Evolutionary conservation across 495 filamentous ascomycete genomes (phyloP).

Genomic region (Talaromyces trachyspermus): DNA sequence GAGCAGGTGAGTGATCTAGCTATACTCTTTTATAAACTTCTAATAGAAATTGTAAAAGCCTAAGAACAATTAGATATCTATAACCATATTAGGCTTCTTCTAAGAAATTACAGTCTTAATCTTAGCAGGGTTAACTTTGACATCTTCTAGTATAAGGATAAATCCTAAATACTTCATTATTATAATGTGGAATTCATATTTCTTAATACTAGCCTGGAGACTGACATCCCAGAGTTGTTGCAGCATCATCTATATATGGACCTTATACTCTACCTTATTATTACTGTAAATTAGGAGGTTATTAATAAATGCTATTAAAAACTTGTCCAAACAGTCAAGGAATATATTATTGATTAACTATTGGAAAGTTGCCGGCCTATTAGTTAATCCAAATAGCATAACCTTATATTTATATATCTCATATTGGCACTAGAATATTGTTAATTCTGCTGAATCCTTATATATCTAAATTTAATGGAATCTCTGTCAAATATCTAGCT

Average conservation of each 20-base stretch:
- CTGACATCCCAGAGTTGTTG: not conserved
- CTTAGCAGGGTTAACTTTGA: too few species aligned
- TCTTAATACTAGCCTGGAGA: too few species aligned
- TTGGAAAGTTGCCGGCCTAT: constrained; percentile 10
- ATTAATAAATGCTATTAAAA: constrained; percentile 13
- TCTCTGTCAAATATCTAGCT: constrained; percentile 1
- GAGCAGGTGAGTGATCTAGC: too few species aligned
- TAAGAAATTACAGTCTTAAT: too few species aligned
- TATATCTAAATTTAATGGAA: constrained; percentile 4
- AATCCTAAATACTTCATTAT: not conserved
- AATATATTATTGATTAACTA: constrained; percentile 16
- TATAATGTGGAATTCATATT: constrained; percentile 9
- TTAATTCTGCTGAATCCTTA: not conserved
- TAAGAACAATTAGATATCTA: not conserved
- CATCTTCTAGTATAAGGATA: too few species aligned
- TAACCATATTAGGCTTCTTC: too few species aligned
- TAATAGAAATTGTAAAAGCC: too few species aligned
- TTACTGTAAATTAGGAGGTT: constrained; percentile 17
- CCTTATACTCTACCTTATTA: constrained; percentile 9
- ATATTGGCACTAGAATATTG: not conserved
- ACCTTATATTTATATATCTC: constrained; percentile 2
- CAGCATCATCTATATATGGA: constrained; percentile 10
- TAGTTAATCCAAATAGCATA: constrained; percentile 9
- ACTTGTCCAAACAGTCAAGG: constrained; percentile 8
- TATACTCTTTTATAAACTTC: too few species aligned